Base-by-base conservation (phyloP, 148 eudicot genomes). In the Chenopodium formosanum region DNA sequence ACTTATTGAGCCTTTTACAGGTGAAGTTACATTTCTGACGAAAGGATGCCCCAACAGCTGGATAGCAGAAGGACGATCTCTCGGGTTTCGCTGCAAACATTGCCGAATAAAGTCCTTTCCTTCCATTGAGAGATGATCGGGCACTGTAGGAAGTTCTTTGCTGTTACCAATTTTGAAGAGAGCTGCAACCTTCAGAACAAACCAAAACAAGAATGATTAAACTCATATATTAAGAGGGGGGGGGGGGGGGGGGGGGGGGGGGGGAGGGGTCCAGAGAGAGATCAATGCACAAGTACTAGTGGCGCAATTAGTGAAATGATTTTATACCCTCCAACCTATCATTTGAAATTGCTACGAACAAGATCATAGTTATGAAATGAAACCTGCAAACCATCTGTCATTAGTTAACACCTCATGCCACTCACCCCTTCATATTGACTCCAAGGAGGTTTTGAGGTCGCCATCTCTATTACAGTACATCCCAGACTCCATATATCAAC, bases 401-500 rank as follows among this genome's bases (percentile, higher is more conserved):
- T 13, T 7, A 13, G 13, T 7, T 37, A 62, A 32, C 4, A 77
- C 70, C 50, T 22, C 31, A 52, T 79, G 71, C 52, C 69, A 88
- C 92, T 88, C 78, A 92, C 96, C 94, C 94, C 92, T 90, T 91
- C 96, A 80, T 91, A 91, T 79, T 91, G 89, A 86, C 92, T 92
- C 96, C 96, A 91, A 47, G 96, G 96, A 17, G 95, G 95, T 75
- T 88, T 91, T 53, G 93, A 83, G 10, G 97, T 93, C 32, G 95
- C 93, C 97, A 93, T 93, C 82, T 93, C 97, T 80, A 91, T 71
- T 78, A 93, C 90, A 19, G 97, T 93, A 91, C 97, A 93, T 62
- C 97, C 97, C 77, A 93, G 92, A 84, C 97, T 93, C 97, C 97
- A 93, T 78, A 93, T 86, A 85, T 90, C 97, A 69, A 91, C 97